A percentile compares a stretch with the other conserved stretches of the same genome.
These are phyloP conservation scores for Talaromyces proteolyticus DNA, from an alignment of 495 filamentous ascomycete species.

Conservation along the genomic window DNA sequence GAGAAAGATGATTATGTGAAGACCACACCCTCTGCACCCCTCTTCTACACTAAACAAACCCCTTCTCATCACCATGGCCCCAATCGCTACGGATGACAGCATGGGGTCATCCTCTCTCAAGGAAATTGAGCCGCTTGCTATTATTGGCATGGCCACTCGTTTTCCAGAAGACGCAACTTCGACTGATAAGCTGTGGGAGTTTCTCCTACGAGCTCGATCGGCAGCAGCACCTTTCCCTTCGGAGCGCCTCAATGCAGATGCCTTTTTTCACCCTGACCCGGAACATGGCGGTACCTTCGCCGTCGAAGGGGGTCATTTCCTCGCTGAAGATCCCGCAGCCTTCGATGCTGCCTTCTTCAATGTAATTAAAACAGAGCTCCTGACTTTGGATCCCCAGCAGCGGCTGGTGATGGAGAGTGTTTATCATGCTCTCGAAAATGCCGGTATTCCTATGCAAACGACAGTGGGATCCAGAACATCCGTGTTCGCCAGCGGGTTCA, in stretches of 20 bases:
- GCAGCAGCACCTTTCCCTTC: constrained; percentile 10
- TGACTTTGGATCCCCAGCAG: constrained; percentile 28
- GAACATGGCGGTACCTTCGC: constrained; percentile 4
- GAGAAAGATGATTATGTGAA: too few species aligned
- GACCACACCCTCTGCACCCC: too few species aligned
- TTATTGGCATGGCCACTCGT: constrained; percentile 12
- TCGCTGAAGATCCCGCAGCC: constrained; percentile 13
- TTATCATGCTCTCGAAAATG: constrained; percentile 44
- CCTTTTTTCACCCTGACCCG: constrained; percentile 5
- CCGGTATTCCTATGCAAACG: constrained; percentile 24
- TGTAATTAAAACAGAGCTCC: constrained; percentile 22
- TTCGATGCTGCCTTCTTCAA: constrained; percentile 13
- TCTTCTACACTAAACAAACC: too few species aligned
- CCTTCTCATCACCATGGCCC: background rate
- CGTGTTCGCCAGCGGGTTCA: constrained; percentile 17
- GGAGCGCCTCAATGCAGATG: constrained; percentile 4
- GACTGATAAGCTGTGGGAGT: constrained; percentile 6
- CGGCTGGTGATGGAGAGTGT: constrained; percentile 49
- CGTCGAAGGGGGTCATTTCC: constrained; percentile 5
- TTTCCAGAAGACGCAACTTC: constrained; percentile 10
- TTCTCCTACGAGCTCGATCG: constrained; percentile 15
- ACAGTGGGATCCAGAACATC: constrained; percentile 31
- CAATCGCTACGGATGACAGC: background rate
- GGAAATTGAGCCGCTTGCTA: constrained; percentile 10
- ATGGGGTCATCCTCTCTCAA: background rate